Conservation (phyloP, 176 grass and related monocot species). For the Carex myosuroides region DNA sequence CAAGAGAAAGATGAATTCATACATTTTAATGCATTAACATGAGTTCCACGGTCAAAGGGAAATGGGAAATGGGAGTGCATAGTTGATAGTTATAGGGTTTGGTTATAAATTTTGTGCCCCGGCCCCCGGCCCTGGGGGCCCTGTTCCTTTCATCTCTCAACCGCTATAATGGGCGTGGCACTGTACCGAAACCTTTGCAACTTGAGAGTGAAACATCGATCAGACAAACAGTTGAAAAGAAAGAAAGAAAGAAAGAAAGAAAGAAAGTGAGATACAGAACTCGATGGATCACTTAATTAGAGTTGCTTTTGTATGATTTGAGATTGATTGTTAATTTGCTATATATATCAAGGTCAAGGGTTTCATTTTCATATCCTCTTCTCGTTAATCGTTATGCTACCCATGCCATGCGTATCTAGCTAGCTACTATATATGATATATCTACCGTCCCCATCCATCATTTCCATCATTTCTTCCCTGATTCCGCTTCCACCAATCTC, state of each 20-base stretch:
- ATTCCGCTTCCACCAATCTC: background rate
- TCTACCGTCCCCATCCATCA: conserved; percentile 5
- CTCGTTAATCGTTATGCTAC: background rate
- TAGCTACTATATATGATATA: too few relatives aligned
- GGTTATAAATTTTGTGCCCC: background rate
- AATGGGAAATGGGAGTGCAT: too few relatives aligned
- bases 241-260: conserved; percentile 13
- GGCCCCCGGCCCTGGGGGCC: too few relatives aligned
- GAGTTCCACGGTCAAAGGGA: background rate
- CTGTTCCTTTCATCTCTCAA: background rate
- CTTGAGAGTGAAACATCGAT: background rate
- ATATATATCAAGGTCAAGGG: conserved; percentile 2
- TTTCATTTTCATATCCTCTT: background rate
- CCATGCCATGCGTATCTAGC: conserved; percentile 8
- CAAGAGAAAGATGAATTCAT: background rate
- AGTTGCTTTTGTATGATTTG: conserved; percentile 25
- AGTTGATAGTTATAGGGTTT: background rate
- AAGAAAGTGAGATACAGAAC: conserved; percentile 20
- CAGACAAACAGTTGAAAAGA: background rate
- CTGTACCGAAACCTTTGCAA: background rate
- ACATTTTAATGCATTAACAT: background rate
- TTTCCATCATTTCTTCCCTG: background rate
- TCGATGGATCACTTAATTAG: background rate
- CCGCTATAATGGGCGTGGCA: background rate
- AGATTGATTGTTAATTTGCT: conserved; percentile 5